Conservation (phyloP, 495 filamentous ascomycete genomes). For the Annulohypoxylon stygium region DNA sequence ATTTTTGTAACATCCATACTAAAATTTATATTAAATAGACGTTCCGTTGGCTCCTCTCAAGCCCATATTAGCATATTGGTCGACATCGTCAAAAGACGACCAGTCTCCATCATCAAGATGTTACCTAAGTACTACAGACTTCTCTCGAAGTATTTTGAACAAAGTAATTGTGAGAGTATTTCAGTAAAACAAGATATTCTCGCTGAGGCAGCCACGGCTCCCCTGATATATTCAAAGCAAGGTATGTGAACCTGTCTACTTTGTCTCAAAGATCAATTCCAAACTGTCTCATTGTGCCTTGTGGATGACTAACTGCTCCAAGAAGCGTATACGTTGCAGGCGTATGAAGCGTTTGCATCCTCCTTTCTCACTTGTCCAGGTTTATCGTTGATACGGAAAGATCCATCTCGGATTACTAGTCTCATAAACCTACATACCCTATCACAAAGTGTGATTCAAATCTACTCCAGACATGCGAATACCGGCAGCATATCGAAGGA, state of each 20-base stretch:
- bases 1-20: background rate
- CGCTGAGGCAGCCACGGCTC: slow-evolving; percentile 31
- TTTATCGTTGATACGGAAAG: slow-evolving; percentile 33
- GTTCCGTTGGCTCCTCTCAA: slow-evolving; percentile 34
- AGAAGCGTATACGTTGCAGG: slow-evolving; percentile 21
- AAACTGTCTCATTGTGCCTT: background rate
- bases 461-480: slow-evolving; percentile 25
- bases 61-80: slow-evolving; percentile 32
- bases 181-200: slow-evolving; percentile 27
- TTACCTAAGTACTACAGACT: slow-evolving; percentile 43
- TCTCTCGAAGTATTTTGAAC: slow-evolving; percentile 36
- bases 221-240: slow-evolving; percentile 29
- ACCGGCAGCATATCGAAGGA: slow-evolving; percentile 44
- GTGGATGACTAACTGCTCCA: slow-evolving; percentile 15
- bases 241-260: slow-evolving; percentile 33
- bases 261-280: background rate
- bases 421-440: slow-evolving; percentile 47
- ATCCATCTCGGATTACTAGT: slow-evolving; percentile 30
- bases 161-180: background rate
- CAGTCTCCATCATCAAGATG: slow-evolving; percentile 34
- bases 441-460: slow-evolving; percentile 48
- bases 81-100: slow-evolving; percentile 41
- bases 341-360: slow-evolving; percentile 57
- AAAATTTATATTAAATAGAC: slow-evolving; percentile 40
- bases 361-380: slow-evolving; percentile 53